A percentile compares a stretch with the other conserved stretches of the same genome.
These are phyloP conservation scores for Aegilops longissima DNA, from an alignment of 176 grass and related monocot genomes.

Conservation along the genomic window DNA sequence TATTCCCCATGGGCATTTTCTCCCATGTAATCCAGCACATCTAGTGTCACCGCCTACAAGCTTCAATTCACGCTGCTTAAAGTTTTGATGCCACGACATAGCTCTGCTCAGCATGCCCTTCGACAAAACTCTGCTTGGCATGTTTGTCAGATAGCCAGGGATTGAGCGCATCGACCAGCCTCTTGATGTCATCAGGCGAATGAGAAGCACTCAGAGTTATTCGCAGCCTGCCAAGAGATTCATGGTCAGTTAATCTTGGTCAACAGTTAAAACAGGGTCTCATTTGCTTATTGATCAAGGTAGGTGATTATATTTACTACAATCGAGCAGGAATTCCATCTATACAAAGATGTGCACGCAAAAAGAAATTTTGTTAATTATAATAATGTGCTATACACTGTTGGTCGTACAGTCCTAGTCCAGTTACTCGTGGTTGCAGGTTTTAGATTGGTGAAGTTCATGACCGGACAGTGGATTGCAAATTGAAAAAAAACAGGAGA, in stretches of 20 bases:
- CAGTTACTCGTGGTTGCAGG: not conserved
- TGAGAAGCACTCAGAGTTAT: conserved; percentile 85
- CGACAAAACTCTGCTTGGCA: conserved; percentile 1
- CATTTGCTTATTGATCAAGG: not conserved
- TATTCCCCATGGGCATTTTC: not conserved
- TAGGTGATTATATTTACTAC: not conserved
- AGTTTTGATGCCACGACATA: conserved; percentile 35
- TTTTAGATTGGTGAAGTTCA: not conserved
- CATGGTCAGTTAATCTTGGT: conserved; percentile 3
- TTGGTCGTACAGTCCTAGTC: not conserved
- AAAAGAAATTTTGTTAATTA: not conserved
- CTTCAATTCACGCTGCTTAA: conserved; percentile 14
- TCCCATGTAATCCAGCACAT: not conserved
- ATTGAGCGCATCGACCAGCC: conserved; percentile 52
- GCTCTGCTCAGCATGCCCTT: conserved; percentile 10
- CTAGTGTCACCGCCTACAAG: not conserved
- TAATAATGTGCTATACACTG: not conserved
- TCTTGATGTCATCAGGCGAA: conserved; percentile 70
- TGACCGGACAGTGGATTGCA: not conserved
- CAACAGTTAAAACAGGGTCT: not conserved
- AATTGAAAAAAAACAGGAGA: not conserved
- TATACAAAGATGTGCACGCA: not conserved
- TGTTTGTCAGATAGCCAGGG: conserved; percentile 50
- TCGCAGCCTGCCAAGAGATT: conserved; percentile 54
- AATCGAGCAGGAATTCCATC: not conserved